Evolutionary conservation across 139 green algal species (phyloP).

Genomic region (Chlamydomonas sp.): DNA sequence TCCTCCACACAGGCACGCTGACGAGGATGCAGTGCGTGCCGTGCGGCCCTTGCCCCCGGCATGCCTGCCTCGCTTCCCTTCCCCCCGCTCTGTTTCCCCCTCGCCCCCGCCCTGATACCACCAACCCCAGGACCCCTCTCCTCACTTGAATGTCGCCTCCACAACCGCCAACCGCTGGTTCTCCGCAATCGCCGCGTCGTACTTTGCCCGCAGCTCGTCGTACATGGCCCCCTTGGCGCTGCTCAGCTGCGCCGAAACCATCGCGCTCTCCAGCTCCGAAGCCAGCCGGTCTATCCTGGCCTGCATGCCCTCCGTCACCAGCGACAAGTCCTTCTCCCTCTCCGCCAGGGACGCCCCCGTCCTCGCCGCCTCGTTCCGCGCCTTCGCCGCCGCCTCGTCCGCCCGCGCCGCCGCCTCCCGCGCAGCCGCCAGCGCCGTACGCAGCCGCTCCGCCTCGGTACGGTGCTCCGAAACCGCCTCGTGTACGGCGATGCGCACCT

Average conservation of each 20-base stretch:
- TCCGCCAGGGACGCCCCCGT: constrained; percentile 45
- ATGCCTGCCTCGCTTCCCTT: not conserved
- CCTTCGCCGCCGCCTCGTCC: constrained; percentile 38
- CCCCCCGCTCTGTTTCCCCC: too few species aligned
- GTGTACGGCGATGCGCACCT: constrained; percentile 46
- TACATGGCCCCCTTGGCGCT: constrained; percentile 61
- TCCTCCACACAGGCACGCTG: too few species aligned
- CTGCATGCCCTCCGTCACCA: constrained; percentile 44
- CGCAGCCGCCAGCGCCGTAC: not conserved
- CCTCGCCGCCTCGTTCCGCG: constrained; percentile 26
- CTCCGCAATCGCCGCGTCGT: constrained; percentile 42
- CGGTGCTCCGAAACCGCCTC: constrained; percentile 28
- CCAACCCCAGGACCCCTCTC: not conserved
- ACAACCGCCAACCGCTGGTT: constrained; percentile 49
- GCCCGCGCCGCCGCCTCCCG: constrained; percentile 34
- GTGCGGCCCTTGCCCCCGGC: too few species aligned
- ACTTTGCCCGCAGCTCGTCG: constrained; percentile 48
- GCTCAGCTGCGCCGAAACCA: constrained; percentile 47
- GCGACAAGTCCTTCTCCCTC: constrained; percentile 49
- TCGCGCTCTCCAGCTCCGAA: constrained; percentile 50
- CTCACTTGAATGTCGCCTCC: constrained; percentile 35
- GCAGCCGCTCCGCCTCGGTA: constrained; percentile 42
- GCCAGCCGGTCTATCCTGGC: constrained; percentile 50
- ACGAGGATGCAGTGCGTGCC: too few species aligned
- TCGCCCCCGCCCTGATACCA: too few species aligned